Evolutionary conservation across 495 filamentous ascomycete species (phyloP).

Genomic region (Sabuloglossum arenarium): DNA sequence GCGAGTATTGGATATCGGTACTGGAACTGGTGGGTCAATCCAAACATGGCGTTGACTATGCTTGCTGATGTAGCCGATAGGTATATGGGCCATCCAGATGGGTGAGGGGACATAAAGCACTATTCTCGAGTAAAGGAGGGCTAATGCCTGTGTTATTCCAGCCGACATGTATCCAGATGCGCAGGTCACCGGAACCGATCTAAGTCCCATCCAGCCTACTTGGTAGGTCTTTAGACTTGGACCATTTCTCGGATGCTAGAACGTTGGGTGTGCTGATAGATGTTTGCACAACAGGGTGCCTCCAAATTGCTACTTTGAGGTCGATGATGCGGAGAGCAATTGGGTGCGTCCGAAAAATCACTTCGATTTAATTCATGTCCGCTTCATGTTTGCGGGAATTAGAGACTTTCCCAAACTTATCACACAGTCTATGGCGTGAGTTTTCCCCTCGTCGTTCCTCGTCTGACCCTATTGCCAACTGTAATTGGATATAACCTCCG

Average conservation of each 20-base stretch:
- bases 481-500: constrained; percentile 9
- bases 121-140: background rate
- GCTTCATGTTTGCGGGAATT: constrained; percentile 14
- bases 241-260: background rate
- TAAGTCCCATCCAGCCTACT: constrained; percentile 8
- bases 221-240: background rate
- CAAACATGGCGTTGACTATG: background rate
- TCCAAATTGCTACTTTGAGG: constrained; percentile 16
- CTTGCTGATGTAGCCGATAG: background rate
- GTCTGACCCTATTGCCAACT: constrained; percentile 9
- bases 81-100: background rate
- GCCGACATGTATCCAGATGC: background rate
- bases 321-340: constrained; percentile 15
- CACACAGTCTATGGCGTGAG: constrained; percentile 10
- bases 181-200: background rate
- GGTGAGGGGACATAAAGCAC: background rate
- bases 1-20: background rate
- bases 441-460: constrained; percentile 14
- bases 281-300: constrained; percentile 10
- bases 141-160: background rate
- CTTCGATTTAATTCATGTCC: constrained; percentile 19
- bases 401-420: constrained; percentile 15
- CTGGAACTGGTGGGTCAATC: background rate
- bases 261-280: background rate
- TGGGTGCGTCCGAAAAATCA: constrained; percentile 13